These are phyloP conservation scores for Pyronema domesticum DNA, from an alignment of 495 filamentous ascomycete genomes.

Conservation along the genomic window DNA sequence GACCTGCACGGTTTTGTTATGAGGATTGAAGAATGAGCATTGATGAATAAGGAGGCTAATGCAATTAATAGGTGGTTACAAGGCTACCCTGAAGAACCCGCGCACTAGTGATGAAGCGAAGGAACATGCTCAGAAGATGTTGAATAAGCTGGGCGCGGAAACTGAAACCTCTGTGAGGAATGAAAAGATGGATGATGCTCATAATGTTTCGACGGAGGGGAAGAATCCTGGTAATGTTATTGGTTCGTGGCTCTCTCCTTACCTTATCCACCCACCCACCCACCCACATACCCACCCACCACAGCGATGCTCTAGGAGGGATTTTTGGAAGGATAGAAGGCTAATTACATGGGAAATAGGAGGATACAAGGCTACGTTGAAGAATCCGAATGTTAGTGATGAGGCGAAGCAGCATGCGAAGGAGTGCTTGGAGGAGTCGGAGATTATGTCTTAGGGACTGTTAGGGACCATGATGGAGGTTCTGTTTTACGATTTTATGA, in stretches of 20 bases:
- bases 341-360: conserved; percentile 1
- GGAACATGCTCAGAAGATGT: conserved; percentile 28
- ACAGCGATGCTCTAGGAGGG: no score
- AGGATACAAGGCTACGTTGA: conserved; percentile 23
- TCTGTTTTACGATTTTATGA: no score
- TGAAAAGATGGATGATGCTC: not conserved
- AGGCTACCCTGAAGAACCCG: conserved; percentile 29
- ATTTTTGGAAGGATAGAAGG: no score
- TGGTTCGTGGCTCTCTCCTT: no score
- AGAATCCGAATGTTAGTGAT: conserved; percentile 32
- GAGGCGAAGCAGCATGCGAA: conserved; percentile 32
- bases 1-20: no score
- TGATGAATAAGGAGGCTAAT: no score
- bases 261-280: no score
- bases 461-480: no score
- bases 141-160: conserved; percentile 7
- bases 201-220: not conserved
- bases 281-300: no score
- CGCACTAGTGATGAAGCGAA: conserved; percentile 34
- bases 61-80: conserved; percentile 4
- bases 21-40: no score
- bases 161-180: no score
- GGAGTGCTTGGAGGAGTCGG: conserved; percentile 23
- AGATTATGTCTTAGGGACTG: no score
- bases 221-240: conserved; percentile 3